Base-by-base conservation (phyloP, 768 basidiomycete species). In the Lactarius deliciosus region DNA sequence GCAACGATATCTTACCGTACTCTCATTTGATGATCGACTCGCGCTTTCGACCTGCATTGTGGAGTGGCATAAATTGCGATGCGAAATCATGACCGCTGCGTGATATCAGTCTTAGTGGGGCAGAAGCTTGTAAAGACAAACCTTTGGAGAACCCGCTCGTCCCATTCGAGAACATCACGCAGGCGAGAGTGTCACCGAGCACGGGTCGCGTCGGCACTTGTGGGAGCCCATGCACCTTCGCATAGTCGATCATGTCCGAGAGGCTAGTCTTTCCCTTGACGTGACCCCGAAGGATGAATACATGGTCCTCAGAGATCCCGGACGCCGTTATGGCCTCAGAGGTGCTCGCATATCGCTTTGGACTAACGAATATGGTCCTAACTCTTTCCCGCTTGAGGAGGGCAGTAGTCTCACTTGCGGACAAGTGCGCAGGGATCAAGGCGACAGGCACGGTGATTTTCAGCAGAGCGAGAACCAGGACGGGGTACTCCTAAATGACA, bases 91-190 rank as follows among this genome's bases (percentile, higher is more conserved):
- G 25, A 90, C 85, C 10, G 84, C 88, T 90, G 56, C 40, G 28
- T n/a, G 36, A 10, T 1, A 18, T 50, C 36, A 50, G 36, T 41
- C 38, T 34, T 59, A 18, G 43, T 54, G 16, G 34, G 20, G 16
- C 40, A 30, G 28, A 22, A 45, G 30, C 45, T 54, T 38, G 22
- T 18, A 8, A 40, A 40, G 32, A 57, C 63, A 5, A 40, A 85
- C 89, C 87, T 82, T 91, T 91, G 0, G 90, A 88, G 2, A 86
- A 76, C 0, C 90, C 90, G 67, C 82, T 90, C 0, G 89, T 91
- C n/a, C 90, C 89, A 71, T 89, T 91, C 1, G 90, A 91, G 72
- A 90, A 90, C 0, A 88, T 78, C 2, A 91, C 78, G 72, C 90
- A 90, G 1, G 87, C 89, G 1, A 90, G 77, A 0, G 86, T 88